Evolutionary conservation across 2,329 filamentous ascomycete genomes (phyloP), one percentile per base, ranked within the genome.

Genomic region (Pseudogymnoascus sp.): DNA sequence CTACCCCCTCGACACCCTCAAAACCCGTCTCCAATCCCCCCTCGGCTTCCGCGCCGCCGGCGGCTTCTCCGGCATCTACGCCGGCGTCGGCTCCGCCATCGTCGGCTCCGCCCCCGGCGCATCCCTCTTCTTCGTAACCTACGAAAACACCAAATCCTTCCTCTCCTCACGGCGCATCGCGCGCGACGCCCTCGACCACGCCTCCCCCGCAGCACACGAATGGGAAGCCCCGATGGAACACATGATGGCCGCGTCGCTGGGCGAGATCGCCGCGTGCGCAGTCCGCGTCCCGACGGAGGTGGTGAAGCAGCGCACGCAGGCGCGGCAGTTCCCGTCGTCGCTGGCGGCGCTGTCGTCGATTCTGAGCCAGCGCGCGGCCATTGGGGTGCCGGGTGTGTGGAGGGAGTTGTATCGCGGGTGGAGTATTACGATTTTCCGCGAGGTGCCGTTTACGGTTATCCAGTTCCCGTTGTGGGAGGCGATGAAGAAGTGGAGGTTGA

Each of bases 391-490:
- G 2, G 78, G 86, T 25, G 89, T 97, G 59, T 87, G 90, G 82
- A 79, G 84, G 65, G 93, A 97, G 77, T 77, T 99, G 63, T 99
- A 99, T 76, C 83, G 95, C 37, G 95, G 96, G 1, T 96, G 92
- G 83, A 84, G 86, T 16, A 92, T 97, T 69, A 99, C 95, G 1
- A 88, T 99, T 61, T 88, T 97, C 78, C 86, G 95, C 64, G 95
- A 99, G 80, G 93, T 99, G 65, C 95, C 95, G 3, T 99, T 99
- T 72, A 97, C 96, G 2, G 88, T 97, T 8, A 89, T 99, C 66
- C 95, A 99, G 76, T 99, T 99, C 74, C 95, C 95, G 53, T 82
- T 99, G 66, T 99, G 95, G 95, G 95, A 99, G 77, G 86, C 83
- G 3, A 84, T 97, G 82, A 97, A 97, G 82, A 80, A 81, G 43